phyloP scores from a whole-genome alignment of 768 basidiomycete genomes.

The Hypsizygus marmoreus region DNA sequence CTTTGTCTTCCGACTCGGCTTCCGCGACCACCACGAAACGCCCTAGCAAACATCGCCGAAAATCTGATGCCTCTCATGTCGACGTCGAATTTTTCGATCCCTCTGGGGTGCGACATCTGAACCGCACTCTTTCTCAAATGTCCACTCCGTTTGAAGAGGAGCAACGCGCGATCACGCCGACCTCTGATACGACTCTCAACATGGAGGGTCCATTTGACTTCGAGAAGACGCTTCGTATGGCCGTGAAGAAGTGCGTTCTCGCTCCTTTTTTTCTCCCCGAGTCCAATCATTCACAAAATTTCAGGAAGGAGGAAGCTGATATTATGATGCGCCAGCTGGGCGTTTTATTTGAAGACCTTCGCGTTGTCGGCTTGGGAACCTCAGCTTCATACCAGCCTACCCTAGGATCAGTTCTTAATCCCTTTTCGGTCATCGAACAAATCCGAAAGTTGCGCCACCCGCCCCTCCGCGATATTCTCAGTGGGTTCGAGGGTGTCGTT shows the following conservation, averaged over 20 bases:
- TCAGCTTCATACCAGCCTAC: conserved; percentile 58
- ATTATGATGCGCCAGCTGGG: conserved; percentile 53
- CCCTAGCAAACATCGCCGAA: conserved; percentile 5
- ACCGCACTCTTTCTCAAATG: conserved; percentile 35
- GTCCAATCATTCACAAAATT: neutral
- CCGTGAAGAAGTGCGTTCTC: conserved; percentile 32
- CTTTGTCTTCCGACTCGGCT: too few relatives aligned
- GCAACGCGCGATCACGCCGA: too few relatives aligned
- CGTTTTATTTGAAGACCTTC: conserved; percentile 58
- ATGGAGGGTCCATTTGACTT: conserved; percentile 36
- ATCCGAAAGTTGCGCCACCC: conserved; percentile 58
- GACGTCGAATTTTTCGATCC: conserved; percentile 57
- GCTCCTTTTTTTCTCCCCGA: neutral
- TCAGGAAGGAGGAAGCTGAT: conserved; percentile 12
- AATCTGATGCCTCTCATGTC: conserved; percentile 33
- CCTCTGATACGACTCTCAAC: conserved; percentile 25
- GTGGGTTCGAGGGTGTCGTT: conserved; percentile 64
- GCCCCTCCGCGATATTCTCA: conserved; percentile 61
- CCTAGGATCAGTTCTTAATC: conserved; percentile 65
- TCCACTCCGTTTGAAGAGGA: conserved; percentile 12
- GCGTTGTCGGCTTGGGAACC: conserved; percentile 60
- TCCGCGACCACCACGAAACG: conserved; percentile 3
- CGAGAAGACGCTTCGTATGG: conserved; percentile 32
- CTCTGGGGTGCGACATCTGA: conserved; percentile 43
- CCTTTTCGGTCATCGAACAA: conserved; percentile 40